These are phyloP conservation scores for Wolfiporia cocos DNA, from an alignment of 1,284 basidiomycete species.

Conservation along the genomic window DNA sequence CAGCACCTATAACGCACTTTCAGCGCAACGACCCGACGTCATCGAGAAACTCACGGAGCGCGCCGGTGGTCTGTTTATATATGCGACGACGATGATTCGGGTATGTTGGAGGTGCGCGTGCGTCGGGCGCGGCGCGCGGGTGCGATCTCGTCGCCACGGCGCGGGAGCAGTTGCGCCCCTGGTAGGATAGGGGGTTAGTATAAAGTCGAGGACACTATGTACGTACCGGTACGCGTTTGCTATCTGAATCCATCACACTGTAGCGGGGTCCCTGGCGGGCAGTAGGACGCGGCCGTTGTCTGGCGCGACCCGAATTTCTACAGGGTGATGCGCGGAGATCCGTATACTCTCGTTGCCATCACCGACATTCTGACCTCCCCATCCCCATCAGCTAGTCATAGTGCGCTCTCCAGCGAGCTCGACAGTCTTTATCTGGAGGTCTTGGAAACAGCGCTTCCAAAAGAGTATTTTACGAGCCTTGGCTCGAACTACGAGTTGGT, in stretches of 20 bases:
- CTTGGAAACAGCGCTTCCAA: background rate
- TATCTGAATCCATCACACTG: no score
- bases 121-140: no score
- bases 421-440: background rate
- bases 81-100: background rate
- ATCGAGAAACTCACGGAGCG: background rate
- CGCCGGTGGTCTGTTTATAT: background rate
- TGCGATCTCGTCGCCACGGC: no score
- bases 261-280: no score
- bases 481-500: background rate
- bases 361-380: background rate
- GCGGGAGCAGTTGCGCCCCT: no score
- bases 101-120: no score
- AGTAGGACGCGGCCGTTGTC: no score
- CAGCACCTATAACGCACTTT: background rate
- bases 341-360: background rate
- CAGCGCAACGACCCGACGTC: background rate
- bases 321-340: background rate
- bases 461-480: background rate
- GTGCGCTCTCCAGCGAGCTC: background rate
- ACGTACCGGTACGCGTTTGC: no score
- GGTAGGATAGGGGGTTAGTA: no score
- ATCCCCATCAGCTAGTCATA: background rate
- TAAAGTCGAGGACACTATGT: no score
- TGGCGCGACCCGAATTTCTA: no score